Evolutionary conservation across 2,329 filamentous ascomycete genomes (phyloP).

Genomic region (Colletotrichum sp.): DNA sequence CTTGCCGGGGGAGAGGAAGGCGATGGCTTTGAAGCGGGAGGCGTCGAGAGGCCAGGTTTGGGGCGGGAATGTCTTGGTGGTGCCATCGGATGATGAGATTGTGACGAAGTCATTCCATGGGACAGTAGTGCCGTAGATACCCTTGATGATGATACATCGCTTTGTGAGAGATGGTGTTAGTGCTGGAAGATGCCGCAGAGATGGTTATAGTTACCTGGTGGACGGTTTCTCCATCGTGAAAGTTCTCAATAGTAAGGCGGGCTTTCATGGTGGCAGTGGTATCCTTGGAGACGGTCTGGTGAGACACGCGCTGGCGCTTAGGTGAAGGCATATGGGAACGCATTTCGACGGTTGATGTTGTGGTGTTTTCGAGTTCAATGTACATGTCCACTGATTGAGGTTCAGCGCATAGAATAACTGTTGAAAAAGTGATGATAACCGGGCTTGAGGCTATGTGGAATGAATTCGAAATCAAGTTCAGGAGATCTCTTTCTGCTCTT

Average conservation of each 20-base stretch:
- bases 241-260: not conserved
- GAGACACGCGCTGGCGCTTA: not conserved
- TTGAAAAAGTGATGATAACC: not conserved
- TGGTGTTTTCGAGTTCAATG: not conserved
- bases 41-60: constrained; percentile 4
- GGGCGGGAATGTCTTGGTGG: not conserved
- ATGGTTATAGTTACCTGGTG: not conserved
- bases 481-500: not conserved
- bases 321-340: not conserved
- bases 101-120: not conserved
- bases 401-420: rapidly evolving
- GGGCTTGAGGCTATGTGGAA: not conserved
- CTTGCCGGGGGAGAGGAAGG: not conserved
- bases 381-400: not conserved
- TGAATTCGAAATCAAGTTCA: rapidly evolving
- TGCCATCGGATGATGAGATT: not conserved
- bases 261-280: not conserved
- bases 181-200: not conserved
- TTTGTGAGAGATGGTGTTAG: not conserved
- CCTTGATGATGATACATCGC: constrained; percentile 12
- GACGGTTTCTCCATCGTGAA: not conserved
- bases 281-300: not conserved
- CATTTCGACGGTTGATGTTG: not conserved
- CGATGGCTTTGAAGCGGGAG: constrained; percentile 2
- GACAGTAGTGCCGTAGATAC: not conserved